Evolutionary conservation across 139 green algal genomes (phyloP).

Genomic region (Zygnema cylindricum): DNA sequence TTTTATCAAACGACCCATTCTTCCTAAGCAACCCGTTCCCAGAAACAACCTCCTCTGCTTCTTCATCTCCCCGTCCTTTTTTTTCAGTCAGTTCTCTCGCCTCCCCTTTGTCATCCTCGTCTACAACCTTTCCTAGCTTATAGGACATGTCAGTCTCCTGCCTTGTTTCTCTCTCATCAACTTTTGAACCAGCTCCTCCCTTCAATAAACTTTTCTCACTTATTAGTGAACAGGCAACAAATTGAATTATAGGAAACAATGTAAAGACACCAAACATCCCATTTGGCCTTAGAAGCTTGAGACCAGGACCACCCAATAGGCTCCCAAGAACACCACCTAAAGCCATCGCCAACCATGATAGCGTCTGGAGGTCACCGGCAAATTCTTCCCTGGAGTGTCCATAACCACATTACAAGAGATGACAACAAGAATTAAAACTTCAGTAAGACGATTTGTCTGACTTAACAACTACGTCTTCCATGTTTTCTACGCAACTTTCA

Average conservation of each 20-base stretch:
- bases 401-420: neutral
- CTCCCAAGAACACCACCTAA: constrained; percentile 37
- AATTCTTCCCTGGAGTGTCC: constrained; percentile 45
- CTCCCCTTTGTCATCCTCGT: neutral
- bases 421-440: neutral
- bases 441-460: no score
- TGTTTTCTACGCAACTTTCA: no score
- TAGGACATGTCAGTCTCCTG: no score
- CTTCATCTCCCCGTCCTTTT: neutral
- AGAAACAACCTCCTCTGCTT: neutral
- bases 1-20: neutral
- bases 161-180: neutral
- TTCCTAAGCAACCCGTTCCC: neutral
- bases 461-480: no score
- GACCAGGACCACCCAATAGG: constrained; percentile 6
- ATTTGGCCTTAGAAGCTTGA: constrained; percentile 29
- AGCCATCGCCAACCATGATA: constrained; percentile 50
- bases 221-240: constrained; percentile 6
- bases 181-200: neutral
- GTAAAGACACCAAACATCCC: constrained; percentile 37
- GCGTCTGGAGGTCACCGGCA: constrained; percentile 41
- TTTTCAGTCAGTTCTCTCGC: neutral
- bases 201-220: neutral
- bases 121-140: no score
- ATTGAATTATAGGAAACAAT: constrained; percentile 28